Percentiles rank a stretch among this genome's conserved stretches.
Evolutionary conservation across 305 asterid genomes (phyloP).

Genomic region (Solanum hybrid): DNA sequence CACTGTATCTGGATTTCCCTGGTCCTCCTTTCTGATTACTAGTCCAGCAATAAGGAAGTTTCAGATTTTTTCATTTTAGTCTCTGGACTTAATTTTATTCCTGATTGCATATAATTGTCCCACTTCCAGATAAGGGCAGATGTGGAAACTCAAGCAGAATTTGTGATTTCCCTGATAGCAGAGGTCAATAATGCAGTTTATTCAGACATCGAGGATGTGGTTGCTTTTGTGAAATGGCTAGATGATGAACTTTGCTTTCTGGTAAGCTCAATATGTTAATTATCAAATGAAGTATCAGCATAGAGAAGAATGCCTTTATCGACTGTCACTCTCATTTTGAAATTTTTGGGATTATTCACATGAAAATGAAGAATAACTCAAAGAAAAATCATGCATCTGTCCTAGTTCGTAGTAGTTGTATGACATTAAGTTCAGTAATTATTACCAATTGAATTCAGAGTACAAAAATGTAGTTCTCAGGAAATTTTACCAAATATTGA

Average conservation of each 20-base stretch:
- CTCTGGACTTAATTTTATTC: neutral
- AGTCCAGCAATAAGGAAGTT: neutral
- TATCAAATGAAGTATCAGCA: neutral
- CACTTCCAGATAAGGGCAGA: conserved; percentile 69
- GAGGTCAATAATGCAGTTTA: conserved; percentile 70
- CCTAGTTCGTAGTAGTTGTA: neutral
- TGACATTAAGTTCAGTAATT: neutral
- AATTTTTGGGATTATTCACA: neutral
- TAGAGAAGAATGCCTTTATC: neutral
- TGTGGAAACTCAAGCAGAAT: conserved; percentile 96
- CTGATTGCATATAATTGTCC: neutral
- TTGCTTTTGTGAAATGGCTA: conserved; percentile 89
- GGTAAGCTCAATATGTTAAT: conserved; percentile 27
- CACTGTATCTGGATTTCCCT: neutral
- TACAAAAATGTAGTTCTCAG: neutral
- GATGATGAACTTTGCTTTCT: conserved; percentile 94
- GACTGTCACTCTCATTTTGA: neutral
- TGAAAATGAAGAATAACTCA: neutral
- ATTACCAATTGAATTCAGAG: neutral
- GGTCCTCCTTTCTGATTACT: neutral
- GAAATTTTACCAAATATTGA: neutral
- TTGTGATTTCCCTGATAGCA: conserved; percentile 63
- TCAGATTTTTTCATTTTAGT: neutral
- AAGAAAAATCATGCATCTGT: neutral
- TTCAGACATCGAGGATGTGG: conserved; percentile 69